Base-by-base conservation (phyloP, 495 filamentous ascomycete genomes). In the Peziza echinospora region DNA sequence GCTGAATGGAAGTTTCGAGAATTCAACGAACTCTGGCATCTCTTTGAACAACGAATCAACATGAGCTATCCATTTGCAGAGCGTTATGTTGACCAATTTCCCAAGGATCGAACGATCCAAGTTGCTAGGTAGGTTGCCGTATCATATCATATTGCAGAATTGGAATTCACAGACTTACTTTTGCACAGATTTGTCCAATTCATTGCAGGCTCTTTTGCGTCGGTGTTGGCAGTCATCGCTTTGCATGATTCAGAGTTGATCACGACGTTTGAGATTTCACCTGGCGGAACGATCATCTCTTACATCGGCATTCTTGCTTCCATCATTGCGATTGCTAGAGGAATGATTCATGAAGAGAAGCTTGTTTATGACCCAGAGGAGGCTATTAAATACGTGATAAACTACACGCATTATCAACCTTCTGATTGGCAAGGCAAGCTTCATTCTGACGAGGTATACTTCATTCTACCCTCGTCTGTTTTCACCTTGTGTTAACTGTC, bases 1-100 rank as follows among this genome's bases (percentile, higher is more conserved):
- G 89, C 91, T 2, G 81, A 91, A 60, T 96, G 89, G 91, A 94
- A 93, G 55, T 94, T 96, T 49, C 80, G 89, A 43, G 87, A 96
- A 60, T 96, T 96, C 68, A 97, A 97, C 54, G 89, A 97, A 60
- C 72, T 97, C 0, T 77, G 76, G 51, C 89, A 96, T 64, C 66
- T 96, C 1, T 97, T 93, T 55, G 71, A 84, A 50, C 79, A 84
- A 47, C 76, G 89, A 10, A 69, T 81, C 46, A 84, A 93, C 53
- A 89, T 94, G 82, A 93, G 91, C 5, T 84, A 86, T 54, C 87
- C 87, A 0, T 93, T 80, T 57, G 89, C 89, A 2, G 81, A 77
- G 42, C 78, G 80, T 28, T 97, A 97, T 55, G 71, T 96, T 24
- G 83, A 94, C 44, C 89, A 94, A 49, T 97, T 97, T 49, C 89